Base-by-base conservation (phyloP, 176 grass and related monocot species). In the Hyparrhenia diplandra region DNA sequence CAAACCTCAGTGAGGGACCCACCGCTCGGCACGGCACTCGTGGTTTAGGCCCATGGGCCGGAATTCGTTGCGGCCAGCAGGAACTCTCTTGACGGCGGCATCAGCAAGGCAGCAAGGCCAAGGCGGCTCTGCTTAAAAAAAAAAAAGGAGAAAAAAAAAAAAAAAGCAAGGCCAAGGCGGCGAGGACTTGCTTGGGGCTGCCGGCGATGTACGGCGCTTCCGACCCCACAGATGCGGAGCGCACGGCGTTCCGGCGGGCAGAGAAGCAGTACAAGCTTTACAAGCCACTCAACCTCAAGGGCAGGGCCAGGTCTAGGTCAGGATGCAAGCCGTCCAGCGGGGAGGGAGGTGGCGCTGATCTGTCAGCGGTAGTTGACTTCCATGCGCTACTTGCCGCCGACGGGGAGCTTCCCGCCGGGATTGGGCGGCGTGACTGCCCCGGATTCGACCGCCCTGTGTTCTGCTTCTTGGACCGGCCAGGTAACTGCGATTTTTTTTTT, bases 251-350 rank as follows among this genome's bases (percentile, higher is more conserved):
- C 75, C 91, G 94, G 30, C 69, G 54, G 29, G 91, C 84, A 3
- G 94, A 97, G 91, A 97, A 97, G 87, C 82, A 91, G 29, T 97
- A 86, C 84, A 97, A 97, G 87, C 89, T 97, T 60, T 89, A 97
- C 84, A 91, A 94, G 76, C 47, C 84, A 2, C 84, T 62, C 43
- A 77, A 63, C 13, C 52, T 81, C 78, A 91, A 93, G 69, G 88
- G 90, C n/a, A 86, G 81, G 79, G 73, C 84, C 17, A 84, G 58
- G 82, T 76, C 87, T 13, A 86, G 57, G 8, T 30, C 72, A 27
- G 23, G 11, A 9, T 39, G 36, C 25, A 81, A 64, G 55, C 20
- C 11, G 24, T 2, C 27, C 24, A 5, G 35, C 1, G 76, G 25
- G 4, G 84, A 35, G 0, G 43, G 11, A 12, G 68, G 32, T 6